Conservation (phyloP, 768 basidiomycete genomes). For the Baorangia bicolor region DNA sequence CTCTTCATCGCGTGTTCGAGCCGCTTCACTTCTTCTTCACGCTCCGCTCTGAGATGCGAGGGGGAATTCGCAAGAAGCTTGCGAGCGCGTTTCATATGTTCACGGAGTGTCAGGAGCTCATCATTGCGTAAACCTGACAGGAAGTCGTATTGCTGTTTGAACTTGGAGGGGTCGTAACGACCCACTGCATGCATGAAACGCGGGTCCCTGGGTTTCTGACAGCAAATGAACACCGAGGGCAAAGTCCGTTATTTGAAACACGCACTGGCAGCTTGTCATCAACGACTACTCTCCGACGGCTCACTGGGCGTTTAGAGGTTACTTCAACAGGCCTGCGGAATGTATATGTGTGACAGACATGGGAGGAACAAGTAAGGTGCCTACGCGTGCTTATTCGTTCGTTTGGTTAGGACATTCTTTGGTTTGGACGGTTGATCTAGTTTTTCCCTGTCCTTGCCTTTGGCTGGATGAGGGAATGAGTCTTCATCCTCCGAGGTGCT, state of each 20-base stretch:
- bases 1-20: constrained; percentile 75
- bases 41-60: constrained; percentile 52
- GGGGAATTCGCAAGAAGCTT: constrained; percentile 65
- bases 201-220: constrained; percentile 80
- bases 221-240: neutral
- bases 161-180: constrained; percentile 60
- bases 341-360: neutral
- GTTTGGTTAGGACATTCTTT: constrained; percentile 52
- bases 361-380: constrained; percentile 31
- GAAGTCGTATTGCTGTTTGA: constrained; percentile 72
- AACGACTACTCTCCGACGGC: constrained; percentile 66
- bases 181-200: constrained; percentile 78
- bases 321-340: constrained; percentile 68
- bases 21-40: constrained; percentile 65
- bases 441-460: constrained; percentile 36
- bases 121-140: constrained; percentile 59
- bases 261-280: constrained; percentile 66
- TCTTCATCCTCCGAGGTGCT: constrained; percentile 14
- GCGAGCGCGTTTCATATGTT: constrained; percentile 64
- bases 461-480: constrained; percentile 2
- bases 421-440: constrained; percentile 42
- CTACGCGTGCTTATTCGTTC: constrained; percentile 85
- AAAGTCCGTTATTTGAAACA: constrained; percentile 1
- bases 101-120: constrained; percentile 65
- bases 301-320: constrained; percentile 82